Evolutionary conservation across 2,329 filamentous ascomycete genomes (phyloP).

Genomic region (Neofusicoccum laricinum): DNA sequence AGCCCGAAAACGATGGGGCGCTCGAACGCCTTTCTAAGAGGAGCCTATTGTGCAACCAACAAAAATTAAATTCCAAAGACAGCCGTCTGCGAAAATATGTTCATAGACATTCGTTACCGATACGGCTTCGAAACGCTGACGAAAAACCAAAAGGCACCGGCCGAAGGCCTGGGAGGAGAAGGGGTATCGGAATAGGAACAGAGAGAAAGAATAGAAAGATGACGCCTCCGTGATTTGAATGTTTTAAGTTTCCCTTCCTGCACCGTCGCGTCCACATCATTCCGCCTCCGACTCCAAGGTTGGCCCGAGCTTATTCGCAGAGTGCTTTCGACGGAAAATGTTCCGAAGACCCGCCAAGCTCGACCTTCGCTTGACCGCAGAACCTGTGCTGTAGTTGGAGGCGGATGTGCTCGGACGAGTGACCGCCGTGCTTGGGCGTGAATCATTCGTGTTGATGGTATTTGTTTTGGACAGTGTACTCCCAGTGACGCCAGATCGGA

Average conservation of each 20-base stretch:
- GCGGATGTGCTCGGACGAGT: slow-evolving; percentile 12
- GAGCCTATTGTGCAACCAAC: background rate
- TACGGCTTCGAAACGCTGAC: slow-evolving; percentile 3
- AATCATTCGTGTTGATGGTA: slow-evolving; percentile 11
- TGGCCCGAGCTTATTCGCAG: slow-evolving; percentile 13
- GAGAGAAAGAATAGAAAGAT: background rate
- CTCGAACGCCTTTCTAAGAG: background rate
- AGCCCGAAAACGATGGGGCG: background rate
- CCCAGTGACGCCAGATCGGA: slow-evolving; percentile 13
- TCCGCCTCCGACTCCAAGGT: slow-evolving; percentile 12
- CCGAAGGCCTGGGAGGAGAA: background rate
- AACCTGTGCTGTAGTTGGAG: slow-evolving; percentile 7
- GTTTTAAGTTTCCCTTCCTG: background rate
- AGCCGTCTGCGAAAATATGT: slow-evolving; percentile 1
- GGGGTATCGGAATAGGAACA: slow-evolving; percentile 15
- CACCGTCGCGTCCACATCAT: background rate
- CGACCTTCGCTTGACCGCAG: background rate
- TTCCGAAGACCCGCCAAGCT: slow-evolving; percentile 9
- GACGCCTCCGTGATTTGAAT: background rate
- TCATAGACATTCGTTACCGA: slow-evolving; percentile 16
- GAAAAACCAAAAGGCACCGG: background rate
- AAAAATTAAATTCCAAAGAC: background rate
- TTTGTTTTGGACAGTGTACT: slow-evolving; percentile 10
- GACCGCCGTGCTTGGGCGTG: slow-evolving; percentile 6
- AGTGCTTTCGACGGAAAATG: slow-evolving; percentile 11